A percentile compares a stretch with the other conserved stretches of the same genome.
Evolutionary conservation across 441 rosid genomes (phyloP).

Genomic region (Oxalis stricta): DNA sequence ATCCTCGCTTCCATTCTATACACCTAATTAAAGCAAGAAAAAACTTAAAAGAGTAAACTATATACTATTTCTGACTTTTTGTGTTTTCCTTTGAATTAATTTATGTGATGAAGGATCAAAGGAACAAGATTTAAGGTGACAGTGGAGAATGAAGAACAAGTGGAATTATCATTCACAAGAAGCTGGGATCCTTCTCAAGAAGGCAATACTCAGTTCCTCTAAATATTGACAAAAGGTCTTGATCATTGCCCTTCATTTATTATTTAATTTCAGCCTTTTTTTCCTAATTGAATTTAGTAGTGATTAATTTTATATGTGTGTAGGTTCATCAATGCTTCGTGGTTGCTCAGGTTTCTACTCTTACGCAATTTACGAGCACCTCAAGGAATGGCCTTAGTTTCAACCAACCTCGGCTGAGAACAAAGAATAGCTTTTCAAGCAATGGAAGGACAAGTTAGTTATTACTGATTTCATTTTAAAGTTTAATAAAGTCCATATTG

Average conservation of each 20-base stretch:
- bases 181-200: slow-evolving; percentile 40
- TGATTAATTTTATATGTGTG: not conserved
- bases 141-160: slow-evolving; percentile 45
- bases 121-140: slow-evolving; percentile 49
- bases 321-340: slow-evolving; percentile 31
- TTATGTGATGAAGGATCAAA: slow-evolving; percentile 31
- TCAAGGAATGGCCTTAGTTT: slow-evolving; percentile 30
- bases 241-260: not conserved
- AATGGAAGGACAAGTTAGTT: slow-evolving; percentile 31
- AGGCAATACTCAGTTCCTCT: slow-evolving; percentile 43
- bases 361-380: slow-evolving; percentile 31
- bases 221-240: slow-evolving; percentile 74
- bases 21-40: too few relatives aligned
- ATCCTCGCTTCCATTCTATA: too few relatives aligned
- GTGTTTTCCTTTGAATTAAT: too few relatives aligned
- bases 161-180: slow-evolving; percentile 72
- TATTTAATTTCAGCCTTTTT: not conserved
- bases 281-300: too few relatives aligned
- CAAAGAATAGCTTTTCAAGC: slow-evolving; percentile 34
- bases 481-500: too few relatives aligned
- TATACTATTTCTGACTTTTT: too few relatives aligned
- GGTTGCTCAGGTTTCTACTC: slow-evolving; percentile 34
- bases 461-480: too few relatives aligned
- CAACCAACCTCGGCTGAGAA: slow-evolving; percentile 25
- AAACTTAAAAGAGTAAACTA: too few relatives aligned